Percentiles rank a stretch among this genome's conserved stretches.
These are phyloP conservation scores for Inosperma sp. DNA, from an alignment of 768 basidiomycete genomes.

Conservation along the genomic window DNA sequence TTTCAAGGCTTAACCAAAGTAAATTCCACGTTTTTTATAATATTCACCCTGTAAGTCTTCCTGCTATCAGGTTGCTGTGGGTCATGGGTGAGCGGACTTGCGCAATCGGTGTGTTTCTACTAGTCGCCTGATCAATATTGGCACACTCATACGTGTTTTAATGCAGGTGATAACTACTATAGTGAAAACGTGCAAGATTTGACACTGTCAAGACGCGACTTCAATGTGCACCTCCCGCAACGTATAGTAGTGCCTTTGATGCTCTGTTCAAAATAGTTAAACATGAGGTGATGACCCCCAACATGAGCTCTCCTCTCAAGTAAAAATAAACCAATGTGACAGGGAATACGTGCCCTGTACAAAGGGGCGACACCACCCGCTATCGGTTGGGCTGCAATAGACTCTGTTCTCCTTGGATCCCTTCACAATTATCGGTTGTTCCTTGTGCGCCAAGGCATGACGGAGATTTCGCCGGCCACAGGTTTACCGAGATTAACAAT, in stretches of 20 bases:
- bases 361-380: slow-evolving; percentile 72
- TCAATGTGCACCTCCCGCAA: slow-evolving; percentile 63
- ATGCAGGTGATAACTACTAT: slow-evolving; percentile 7
- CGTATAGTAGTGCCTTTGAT: slow-evolving; percentile 58
- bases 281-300: slow-evolving; percentile 52
- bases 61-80: slow-evolving; percentile 53
- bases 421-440: slow-evolving; percentile 70
- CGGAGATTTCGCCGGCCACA: slow-evolving; percentile 43
- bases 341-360: slow-evolving; percentile 65
- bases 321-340: slow-evolving; percentile 11
- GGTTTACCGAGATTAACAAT: slow-evolving; percentile 52
- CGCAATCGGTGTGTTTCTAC: slow-evolving; percentile 7
- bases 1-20: slow-evolving; percentile 50
- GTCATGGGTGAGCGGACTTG: slow-evolving; percentile 50
- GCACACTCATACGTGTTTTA: neutral
- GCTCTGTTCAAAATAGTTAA: slow-evolving; percentile 52
- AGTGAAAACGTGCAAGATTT: slow-evolving; percentile 39
- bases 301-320: slow-evolving; percentile 3
- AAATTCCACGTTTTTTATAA: slow-evolving; percentile 5
- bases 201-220: slow-evolving; percentile 71
- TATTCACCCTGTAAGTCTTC: slow-evolving; percentile 10
- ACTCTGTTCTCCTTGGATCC: slow-evolving; percentile 65
- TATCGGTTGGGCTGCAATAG: slow-evolving; percentile 69
- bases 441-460: slow-evolving; percentile 47
- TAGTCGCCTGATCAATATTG: slow-evolving; percentile 4